Evolutionary conservation across 106 monocot genomes (phyloP), one percentile per base, ranked within the genome.

Genomic region (Phalaenopsis equestris): DNA sequence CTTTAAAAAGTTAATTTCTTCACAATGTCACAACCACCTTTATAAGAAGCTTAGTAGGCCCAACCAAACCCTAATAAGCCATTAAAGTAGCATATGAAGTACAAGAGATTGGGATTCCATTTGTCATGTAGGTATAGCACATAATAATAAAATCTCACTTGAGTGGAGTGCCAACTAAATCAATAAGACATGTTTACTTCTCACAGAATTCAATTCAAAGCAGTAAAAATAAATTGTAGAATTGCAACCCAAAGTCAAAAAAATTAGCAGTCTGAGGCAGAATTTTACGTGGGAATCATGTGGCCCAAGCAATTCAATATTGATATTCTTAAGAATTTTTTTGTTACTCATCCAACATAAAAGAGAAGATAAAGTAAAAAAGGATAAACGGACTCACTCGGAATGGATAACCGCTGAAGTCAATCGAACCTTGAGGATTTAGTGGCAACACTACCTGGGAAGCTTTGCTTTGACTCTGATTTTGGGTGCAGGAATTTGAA

Each of bases 341-440:
- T 45, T 45, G 43, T 45, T 45, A 45, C 6, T 45, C 6, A 6
- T 45, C 43, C 6, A 76, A 49, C 49, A 23, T 8, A n/a, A 55
- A 7, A 76, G 42, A 10, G 5, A 43, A 8, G 7, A 83, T 47
- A 79, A 36, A 77, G 77, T 55, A 61, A 11, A 72, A 45, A 74
- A 43, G 39, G 19, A 45, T 43, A 16, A 36, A 42, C 75, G 73
- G 43, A 77, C 89, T 88, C 81, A 93, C 98, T 67, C 82, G 90
- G 77, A 90, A 89, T 77, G 94, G 98, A 86, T 94, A 98, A 81
- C 87, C 86, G 73, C 82, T 94, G 79, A 94, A 92, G 76, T 98
- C 88, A 73, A 98, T 76, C 21, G 84, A 92, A 36, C 98, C 98
- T 85, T 86, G 86, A 52, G 89, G 84, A 84, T 94, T 86, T 77